Base-by-base conservation (phyloP, 2,329 filamentous ascomycete genomes). In the Fusarium metavorans region DNA sequence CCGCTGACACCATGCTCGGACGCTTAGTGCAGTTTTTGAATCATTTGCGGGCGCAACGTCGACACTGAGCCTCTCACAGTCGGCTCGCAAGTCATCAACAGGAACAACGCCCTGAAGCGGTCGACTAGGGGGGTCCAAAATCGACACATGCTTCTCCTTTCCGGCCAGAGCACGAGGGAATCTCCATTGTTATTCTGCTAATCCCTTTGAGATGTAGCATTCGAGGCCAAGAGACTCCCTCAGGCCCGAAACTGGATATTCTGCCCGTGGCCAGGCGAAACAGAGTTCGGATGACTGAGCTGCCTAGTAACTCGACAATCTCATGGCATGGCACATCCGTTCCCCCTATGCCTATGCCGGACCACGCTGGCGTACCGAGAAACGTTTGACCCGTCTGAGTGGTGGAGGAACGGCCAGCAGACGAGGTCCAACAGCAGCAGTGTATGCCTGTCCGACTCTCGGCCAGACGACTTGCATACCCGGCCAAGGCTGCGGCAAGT, bases 31-130 rank as follows among this genome's bases (percentile, higher is more conserved):
- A 72, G 66, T 59, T 70, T 60, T 71, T 77, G 75, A 79, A 78
- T 77, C 77, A 71, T 72, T 75, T 79, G 77, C 77, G 77, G 76
- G 75, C 77, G 77, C 76, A 79, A 73, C 64, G 41, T 67, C 34
- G 60, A 78, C 64, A 78, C 16, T 72, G 71, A 78, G 72, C 75
- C 66, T 72, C 69, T 74, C 64, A 70, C 50, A 68, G 64, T 56
- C 70, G 64, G 68, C 52, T 74, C 59, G 41, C 70, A 68, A 67
- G 57, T 59, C 64, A 75, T 77, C 54, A 67, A 74, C 59, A 74
- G 63, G 68, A 66, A 68, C 70, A 62, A 70, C 65, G 45, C 52
- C 50, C 59, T 67, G 60, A 56, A 70, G 56, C 50, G 66, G 35
- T 41, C 25, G 72, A 75, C 72, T 64, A 68, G 72, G 72, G 72